phyloP scores from a whole-genome alignment of 257 asterid genomes.

The Solanum commersonii region DNA sequence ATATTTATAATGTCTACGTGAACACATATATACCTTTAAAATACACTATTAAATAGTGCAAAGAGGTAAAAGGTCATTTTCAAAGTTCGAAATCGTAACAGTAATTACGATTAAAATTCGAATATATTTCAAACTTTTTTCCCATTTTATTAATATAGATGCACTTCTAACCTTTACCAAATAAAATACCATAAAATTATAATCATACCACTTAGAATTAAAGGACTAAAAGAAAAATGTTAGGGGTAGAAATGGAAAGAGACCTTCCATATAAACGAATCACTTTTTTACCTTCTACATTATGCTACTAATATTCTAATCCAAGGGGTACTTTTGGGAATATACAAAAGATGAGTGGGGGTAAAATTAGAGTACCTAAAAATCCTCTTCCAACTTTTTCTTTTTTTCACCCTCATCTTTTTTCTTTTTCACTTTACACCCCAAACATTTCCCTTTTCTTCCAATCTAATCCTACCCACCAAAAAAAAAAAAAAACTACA shows the following conservation, averaged over 20 bases:
- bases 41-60: too few relatives aligned
- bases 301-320: conserved; percentile 12
- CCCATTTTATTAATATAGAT: neutral
- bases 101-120: too few relatives aligned
- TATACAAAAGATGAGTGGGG: conserved; percentile 19
- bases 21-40: too few relatives aligned
- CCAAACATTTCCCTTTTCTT: neutral
- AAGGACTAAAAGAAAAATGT: neutral
- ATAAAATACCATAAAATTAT: neutral
- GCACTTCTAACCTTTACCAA: neutral
- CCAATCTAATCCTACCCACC: neutral
- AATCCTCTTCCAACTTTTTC: conserved; percentile 12
- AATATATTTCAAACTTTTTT: neutral
- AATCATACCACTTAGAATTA: neutral
- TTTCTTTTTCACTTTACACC: conserved; percentile 1
- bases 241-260: neutral
- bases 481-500: conserved; percentile 25
- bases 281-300: neutral
- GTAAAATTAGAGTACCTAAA: conserved; percentile 11
- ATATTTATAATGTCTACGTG: too few relatives aligned
- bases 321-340: conserved; percentile 1
- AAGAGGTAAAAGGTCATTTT: too few relatives aligned
- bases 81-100: too few relatives aligned
- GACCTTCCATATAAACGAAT: neutral
- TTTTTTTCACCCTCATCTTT: neutral